phyloP scores from a whole-genome alignment of 2,329 filamentous ascomycete genomes.

The Paecilomyces sp. region DNA sequence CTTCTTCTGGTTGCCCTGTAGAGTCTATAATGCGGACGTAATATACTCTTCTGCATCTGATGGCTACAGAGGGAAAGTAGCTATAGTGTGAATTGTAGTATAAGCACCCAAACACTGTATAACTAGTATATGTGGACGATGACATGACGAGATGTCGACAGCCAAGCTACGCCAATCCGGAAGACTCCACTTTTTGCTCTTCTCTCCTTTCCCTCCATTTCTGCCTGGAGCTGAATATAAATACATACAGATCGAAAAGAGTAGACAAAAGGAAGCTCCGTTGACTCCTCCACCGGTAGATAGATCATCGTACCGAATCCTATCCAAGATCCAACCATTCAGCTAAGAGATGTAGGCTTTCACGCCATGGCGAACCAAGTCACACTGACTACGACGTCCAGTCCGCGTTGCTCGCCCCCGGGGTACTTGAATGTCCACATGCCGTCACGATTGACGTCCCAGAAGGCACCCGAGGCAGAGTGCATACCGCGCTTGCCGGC shows the following conservation, averaged over 20 bases:
- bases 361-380: conserved; percentile 39
- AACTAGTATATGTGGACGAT: neutral
- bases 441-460: conserved; percentile 46
- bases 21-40: neutral
- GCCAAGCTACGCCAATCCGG: neutral
- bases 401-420: conserved; percentile 37
- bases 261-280: neutral
- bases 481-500: conserved; percentile 71
- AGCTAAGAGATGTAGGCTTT: neutral
- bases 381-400: conserved; percentile 44
- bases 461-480: conserved; percentile 43
- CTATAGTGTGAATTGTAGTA: neutral
- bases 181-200: neutral
- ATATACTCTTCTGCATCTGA: neutral
- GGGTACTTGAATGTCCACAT: conserved; percentile 49
- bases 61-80: neutral
- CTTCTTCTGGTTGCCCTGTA: neutral
- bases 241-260: conserved; percentile 1
- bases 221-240: neutral
- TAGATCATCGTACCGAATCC: neutral
- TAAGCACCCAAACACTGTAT: neutral
- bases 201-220: neutral
- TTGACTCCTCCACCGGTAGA: neutral
- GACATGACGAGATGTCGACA: neutral
- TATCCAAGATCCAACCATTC: neutral